Evolutionary conservation across 169 alveolate genomes (phyloP), one percentile per base, ranked within the genome.

Genomic region (Plasmodium ovale): DNA sequence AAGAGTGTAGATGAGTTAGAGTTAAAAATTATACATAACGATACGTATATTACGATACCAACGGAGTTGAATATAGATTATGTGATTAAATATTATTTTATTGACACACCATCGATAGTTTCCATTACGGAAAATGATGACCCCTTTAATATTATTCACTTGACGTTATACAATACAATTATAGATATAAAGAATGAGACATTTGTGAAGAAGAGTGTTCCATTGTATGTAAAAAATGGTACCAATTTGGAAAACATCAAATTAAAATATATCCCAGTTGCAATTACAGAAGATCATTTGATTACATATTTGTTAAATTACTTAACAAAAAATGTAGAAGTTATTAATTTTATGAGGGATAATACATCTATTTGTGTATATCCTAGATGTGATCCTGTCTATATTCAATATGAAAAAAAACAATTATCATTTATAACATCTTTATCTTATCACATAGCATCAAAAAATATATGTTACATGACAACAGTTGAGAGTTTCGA

Each of bases 401-500:
- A 85, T 70, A 62, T 85, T 10, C 72, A 69, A 49, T 16, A 68
- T 58, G 67, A 69, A 19, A 68, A 69, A 16, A 68, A 19, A 6
- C 91, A 85, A 35, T 35, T 85, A 31, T 39, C 87, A 29, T 68
- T 85, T 35, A 71, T 68, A 10, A 27, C 87, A 14, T 85, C 91
- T 3, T 14, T 85, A 51, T 68, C 67, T 2, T 85, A 85, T 72
- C 91, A 85, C 51, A 69, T 42, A 19, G 62, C 72, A 14, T 68
- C 33, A 53, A 68, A 23, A 51, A 85, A 85, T 42, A 59, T 85
- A 19, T 54, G 29, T 49, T 68, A 68, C n/a, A 6, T 85, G 53
- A 16, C 91, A 19, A 85, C 91, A n/a, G 87, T 85, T 9, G 70
- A 85, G 51, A 23, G 87, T 0, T 71, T 27, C 54, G 91, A 85